phyloP scores from a whole-genome alignment of 305 asterid genomes.

The Rubia tinctorum region DNA sequence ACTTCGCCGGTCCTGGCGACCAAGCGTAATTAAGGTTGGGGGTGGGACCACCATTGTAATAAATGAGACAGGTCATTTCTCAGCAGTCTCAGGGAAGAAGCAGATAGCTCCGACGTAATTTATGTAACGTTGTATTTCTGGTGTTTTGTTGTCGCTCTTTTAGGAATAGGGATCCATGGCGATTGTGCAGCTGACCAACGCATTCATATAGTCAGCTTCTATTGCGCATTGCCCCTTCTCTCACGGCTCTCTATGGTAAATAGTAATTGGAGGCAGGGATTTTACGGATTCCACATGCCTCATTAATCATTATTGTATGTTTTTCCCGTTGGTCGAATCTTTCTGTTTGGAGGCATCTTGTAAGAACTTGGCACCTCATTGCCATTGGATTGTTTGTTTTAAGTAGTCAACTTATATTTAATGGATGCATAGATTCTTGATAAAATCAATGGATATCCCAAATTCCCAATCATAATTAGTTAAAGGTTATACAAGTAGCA shows the following conservation, averaged over 20 bases:
- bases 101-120: neutral
- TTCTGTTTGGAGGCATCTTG: no score
- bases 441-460: no score
- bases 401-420: no score
- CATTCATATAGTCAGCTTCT: neutral
- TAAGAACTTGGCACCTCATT: no score
- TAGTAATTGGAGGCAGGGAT: neutral
- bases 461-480: no score
- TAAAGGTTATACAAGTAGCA: no score
- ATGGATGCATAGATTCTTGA: no score
- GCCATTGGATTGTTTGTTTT: no score
- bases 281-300: neutral
- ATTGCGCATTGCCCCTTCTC: neutral
- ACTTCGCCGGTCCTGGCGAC: no score
- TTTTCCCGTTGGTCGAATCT: neutral
- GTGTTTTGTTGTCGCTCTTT: neutral
- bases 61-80: slow-evolving; percentile 2
- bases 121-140: neutral
- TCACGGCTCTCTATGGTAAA: neutral
- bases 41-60: slow-evolving; percentile 9
- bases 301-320: no score
- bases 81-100: neutral
- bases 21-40: no score
- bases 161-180: neutral
- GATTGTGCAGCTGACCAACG: neutral